phyloP scores from a whole-genome alignment of 192 early-diverging fungal species.

The Geranomyces michiganensis region DNA sequence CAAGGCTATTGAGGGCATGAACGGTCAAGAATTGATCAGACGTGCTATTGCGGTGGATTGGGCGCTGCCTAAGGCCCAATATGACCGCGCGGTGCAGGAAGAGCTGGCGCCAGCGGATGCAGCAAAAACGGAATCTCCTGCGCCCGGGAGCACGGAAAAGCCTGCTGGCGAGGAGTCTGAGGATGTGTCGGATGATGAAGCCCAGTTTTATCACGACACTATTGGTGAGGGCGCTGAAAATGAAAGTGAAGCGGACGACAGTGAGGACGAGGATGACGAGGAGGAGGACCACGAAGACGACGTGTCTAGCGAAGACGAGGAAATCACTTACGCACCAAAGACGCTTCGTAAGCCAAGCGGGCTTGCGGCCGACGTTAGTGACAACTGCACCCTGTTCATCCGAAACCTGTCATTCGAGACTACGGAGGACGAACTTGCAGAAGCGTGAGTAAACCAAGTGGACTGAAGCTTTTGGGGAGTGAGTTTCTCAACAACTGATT shows the following conservation, averaged over 20 bases:
- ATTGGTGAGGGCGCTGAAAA: conserved; percentile 51
- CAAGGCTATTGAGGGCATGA: conserved; percentile 58
- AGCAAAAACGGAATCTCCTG: neutral
- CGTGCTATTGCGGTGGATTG: conserved; percentile 83
- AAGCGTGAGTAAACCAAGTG: conserved; percentile 43
- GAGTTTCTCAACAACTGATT: conserved; percentile 40
- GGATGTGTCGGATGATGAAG: conserved; percentile 25
- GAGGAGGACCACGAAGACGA: conserved; percentile 46
- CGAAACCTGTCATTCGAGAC: conserved; percentile 92
- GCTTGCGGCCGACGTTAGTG: conserved; percentile 32
- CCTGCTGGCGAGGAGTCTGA: conserved; percentile 32
- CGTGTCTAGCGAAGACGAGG: neutral
- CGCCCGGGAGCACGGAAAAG: conserved; percentile 25
- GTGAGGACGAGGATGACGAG: conserved; percentile 44
- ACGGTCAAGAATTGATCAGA: conserved; percentile 69
- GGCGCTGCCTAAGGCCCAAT: conserved; percentile 77
- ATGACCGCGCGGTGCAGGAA: conserved; percentile 32
- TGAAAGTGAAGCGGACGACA: conserved; percentile 29
- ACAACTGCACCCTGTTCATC: conserved; percentile 81
- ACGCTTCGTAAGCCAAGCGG: neutral
- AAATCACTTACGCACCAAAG: neutral
- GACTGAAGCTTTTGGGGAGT: conserved; percentile 41
- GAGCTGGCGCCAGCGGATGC: conserved; percentile 17
- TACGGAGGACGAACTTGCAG: conserved; percentile 74
- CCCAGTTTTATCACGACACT: conserved; percentile 42